Conservation (phyloP, 164 flowering plant genomes). For the Nymphaea thermarum region DNA sequence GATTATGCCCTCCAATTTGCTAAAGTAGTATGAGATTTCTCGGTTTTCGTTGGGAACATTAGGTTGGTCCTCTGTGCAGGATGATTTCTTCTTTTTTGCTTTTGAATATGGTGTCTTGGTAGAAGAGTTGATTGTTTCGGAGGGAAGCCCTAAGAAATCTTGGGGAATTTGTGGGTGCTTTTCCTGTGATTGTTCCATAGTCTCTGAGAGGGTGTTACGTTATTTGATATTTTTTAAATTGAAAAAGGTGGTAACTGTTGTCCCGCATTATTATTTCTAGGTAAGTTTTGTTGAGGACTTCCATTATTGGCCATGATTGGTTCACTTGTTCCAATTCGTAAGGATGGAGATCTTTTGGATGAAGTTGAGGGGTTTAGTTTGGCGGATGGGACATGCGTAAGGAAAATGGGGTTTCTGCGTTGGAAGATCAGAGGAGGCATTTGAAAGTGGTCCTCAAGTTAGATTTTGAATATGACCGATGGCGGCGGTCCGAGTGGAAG, state of each 20-base stretch:
- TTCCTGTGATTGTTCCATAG: not conserved
- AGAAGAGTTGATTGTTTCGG: not conserved
- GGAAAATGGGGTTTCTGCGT: not conserved
- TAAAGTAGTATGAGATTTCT: no score
- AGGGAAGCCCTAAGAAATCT: not conserved
- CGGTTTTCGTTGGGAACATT: not conserved
- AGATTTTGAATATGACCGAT: constrained; percentile 65
- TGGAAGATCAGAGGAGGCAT: not conserved
- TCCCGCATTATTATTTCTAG: not conserved
- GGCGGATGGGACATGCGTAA: not conserved
- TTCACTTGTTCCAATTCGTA: not conserved
- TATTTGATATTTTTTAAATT: no score
- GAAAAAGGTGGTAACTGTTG: not conserved
- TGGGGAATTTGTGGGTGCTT: not conserved
- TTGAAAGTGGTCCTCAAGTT: constrained; percentile 23
- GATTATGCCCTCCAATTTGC: not conserved
- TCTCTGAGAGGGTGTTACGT: no score
- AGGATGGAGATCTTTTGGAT: not conserved
- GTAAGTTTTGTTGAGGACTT: not conserved
- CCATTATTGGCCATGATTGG: not conserved
- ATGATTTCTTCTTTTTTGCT: not conserved
- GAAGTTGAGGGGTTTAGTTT: not conserved
- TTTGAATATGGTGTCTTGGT: not conserved
- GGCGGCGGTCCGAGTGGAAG: constrained; percentile 37
- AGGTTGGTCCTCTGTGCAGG: not conserved